Percentiles rank a stretch among this genome's conserved stretches.
Conservation (phyloP, 805 yeast species). For the Ogataea corticis region DNA sequence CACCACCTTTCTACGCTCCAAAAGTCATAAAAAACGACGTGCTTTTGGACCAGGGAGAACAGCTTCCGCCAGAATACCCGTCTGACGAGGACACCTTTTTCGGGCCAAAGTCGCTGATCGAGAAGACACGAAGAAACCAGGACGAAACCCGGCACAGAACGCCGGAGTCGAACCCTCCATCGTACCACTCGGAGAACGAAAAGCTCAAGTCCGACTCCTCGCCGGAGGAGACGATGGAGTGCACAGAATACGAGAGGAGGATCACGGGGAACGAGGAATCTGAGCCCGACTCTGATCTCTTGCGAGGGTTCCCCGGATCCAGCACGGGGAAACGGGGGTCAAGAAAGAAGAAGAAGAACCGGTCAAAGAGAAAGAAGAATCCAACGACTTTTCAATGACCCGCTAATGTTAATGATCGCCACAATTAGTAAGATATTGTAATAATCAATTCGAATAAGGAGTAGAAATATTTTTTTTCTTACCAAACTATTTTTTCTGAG, state of each 20-base stretch:
- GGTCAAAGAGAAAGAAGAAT: background rate
- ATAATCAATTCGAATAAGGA: no score
- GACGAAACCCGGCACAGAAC: constrained; percentile 5
- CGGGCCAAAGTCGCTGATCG: constrained; percentile 39
- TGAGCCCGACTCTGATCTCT: background rate
- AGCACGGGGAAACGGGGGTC: background rate
- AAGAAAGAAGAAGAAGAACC: background rate
- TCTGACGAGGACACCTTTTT: constrained; percentile 62
- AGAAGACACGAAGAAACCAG: constrained; percentile 9
- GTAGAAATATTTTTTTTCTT: background rate
- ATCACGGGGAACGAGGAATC: background rate
- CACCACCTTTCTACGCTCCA: constrained; percentile 38
- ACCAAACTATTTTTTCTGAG: background rate
- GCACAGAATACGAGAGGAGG: constrained; percentile 22
- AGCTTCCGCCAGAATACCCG: constrained; percentile 70
- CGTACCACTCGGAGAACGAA: constrained; percentile 21
- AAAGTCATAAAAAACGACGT: constrained; percentile 42
- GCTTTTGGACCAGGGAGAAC: constrained; percentile 70
- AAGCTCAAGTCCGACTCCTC: background rate
- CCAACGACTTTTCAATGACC: background rate
- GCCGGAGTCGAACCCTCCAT: constrained; percentile 33
- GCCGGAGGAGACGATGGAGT: constrained; percentile 12
- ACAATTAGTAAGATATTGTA: no score
- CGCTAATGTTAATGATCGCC: no score
- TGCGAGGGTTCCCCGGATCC: background rate